Conservation (phyloP, 805 yeast genomes). For the Ogataea dorogensis region DNA sequence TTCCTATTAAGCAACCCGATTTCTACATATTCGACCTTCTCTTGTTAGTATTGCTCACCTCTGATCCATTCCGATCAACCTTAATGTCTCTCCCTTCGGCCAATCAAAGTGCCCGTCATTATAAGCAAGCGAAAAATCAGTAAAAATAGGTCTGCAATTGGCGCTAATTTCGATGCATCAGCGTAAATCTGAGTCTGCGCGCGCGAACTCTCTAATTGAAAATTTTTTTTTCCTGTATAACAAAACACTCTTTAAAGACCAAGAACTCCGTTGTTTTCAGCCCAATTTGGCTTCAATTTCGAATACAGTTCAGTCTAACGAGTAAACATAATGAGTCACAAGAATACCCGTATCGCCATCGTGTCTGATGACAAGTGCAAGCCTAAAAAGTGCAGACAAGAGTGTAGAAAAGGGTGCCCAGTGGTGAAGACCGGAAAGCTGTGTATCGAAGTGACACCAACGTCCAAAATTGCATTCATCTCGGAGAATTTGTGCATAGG, state of each 20-base stretch:
- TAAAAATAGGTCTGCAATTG: constrained; percentile 3
- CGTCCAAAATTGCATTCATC: constrained; percentile 88
- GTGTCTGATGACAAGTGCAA: constrained; percentile 93
- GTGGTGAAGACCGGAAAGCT: constrained; percentile 97
- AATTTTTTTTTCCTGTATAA: constrained; percentile 7
- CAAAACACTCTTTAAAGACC: constrained; percentile 4
- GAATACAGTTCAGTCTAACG: background rate
- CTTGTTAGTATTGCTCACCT: background rate
- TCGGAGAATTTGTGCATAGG: constrained; percentile 95
- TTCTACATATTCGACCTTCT: constrained; percentile 1
- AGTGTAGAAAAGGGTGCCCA: constrained; percentile 95
- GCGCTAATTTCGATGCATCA: background rate
- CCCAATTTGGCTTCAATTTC: constrained; percentile 2
- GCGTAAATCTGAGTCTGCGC: constrained; percentile 5
- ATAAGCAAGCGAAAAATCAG: constrained; percentile 8
- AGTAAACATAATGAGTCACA: constrained; percentile 31
- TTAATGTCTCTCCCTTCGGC: no score
- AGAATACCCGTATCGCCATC: constrained; percentile 86
- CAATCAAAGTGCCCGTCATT: constrained; percentile 9
- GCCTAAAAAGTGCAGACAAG: constrained; percentile 98
- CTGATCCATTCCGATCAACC: no score
- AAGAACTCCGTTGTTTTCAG: background rate
- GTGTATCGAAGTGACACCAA: constrained; percentile 94
- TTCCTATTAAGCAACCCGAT: no score
- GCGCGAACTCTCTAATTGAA: constrained; percentile 8